Conservation (phyloP, 2,329 filamentous ascomycete species). For the Verticillium albo-atrum region DNA sequence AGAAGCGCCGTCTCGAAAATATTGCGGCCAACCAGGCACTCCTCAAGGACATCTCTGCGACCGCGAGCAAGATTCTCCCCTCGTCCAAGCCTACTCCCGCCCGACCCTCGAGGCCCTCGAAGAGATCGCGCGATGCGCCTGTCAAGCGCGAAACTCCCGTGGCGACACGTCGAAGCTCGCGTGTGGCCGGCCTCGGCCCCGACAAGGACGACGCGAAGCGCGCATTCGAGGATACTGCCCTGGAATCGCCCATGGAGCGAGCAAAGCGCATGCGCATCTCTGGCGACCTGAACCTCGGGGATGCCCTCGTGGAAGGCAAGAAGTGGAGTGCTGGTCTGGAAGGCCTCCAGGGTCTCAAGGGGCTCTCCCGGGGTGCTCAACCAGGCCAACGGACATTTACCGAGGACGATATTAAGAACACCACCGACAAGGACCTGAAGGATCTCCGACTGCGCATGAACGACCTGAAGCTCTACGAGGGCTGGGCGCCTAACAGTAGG, state of each 20-base stretch:
- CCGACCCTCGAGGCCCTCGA: slow-evolving; percentile 26
- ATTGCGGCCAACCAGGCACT: slow-evolving; percentile 81
- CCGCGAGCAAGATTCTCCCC: slow-evolving; percentile 66
- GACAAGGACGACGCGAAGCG: slow-evolving; percentile 43
- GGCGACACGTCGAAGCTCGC: slow-evolving; percentile 53
- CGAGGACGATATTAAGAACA: slow-evolving; percentile 76
- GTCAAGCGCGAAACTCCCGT: slow-evolving; percentile 42
- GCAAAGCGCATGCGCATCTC: slow-evolving; percentile 54
- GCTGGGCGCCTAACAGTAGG: slow-evolving; percentile 74
- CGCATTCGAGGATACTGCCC: slow-evolving; percentile 37
- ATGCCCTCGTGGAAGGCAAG: slow-evolving; percentile 76
- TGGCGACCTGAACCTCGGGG: slow-evolving; percentile 64
- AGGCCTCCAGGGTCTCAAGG: slow-evolving; percentile 55
- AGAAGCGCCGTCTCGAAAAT: slow-evolving; percentile 78
- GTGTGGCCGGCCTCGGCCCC: slow-evolving; percentile 50
- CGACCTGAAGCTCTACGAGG: slow-evolving; percentile 72
- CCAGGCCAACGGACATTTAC: slow-evolving; percentile 83
- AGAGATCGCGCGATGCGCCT: slow-evolving; percentile 28
- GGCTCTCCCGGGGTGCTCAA: slow-evolving; percentile 60
- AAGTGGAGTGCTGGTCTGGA: slow-evolving; percentile 67
- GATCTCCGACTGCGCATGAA: slow-evolving; percentile 73
- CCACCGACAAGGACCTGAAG: slow-evolving; percentile 70
- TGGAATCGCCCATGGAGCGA: slow-evolving; percentile 25
- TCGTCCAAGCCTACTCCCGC: slow-evolving; percentile 44
- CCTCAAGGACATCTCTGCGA: slow-evolving; percentile 69